Percentiles rank a stretch among this genome's conserved stretches.
These are phyloP conservation scores for Phytopythium montanum DNA, from an alignment of 352 stramenopile genomes.

Conservation along the genomic window DNA sequence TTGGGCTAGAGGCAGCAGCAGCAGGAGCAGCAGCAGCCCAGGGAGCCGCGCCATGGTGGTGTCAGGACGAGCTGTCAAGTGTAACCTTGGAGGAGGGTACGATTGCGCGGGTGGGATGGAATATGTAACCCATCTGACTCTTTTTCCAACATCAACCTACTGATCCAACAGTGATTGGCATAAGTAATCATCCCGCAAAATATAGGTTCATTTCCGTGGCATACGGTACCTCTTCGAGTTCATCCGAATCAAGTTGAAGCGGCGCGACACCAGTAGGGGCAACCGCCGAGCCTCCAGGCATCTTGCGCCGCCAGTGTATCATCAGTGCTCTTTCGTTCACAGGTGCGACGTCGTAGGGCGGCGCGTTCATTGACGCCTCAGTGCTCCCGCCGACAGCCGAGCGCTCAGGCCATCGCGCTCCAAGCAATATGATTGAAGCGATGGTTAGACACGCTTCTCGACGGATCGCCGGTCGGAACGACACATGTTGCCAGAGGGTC, in stretches of 20 bases:
- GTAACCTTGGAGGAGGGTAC: too few relatives aligned
- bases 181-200: background rate
- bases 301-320: too few relatives aligned
- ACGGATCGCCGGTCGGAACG: background rate
- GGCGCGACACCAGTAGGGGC: background rate
- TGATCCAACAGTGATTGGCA: background rate
- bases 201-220: background rate
- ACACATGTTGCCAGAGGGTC: too few relatives aligned
- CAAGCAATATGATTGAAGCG: background rate
- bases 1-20: background rate
- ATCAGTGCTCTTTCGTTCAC: background rate
- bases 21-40: background rate
- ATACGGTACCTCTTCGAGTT: background rate
- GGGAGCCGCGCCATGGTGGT: background rate
- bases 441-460: background rate
- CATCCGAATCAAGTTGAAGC: background rate
- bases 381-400: background rate
- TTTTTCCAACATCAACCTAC: background rate
- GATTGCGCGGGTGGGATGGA: too few relatives aligned
- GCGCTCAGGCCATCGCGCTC: background rate
- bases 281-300: too few relatives aligned
- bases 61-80: too few relatives aligned
- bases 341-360: background rate
- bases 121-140: slow-evolving; percentile 1
- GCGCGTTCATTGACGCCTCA: background rate